A percentile compares a stretch with the other conserved stretches of the same genome.
These are phyloP conservation scores for Ilyonectria destructans DNA, from an alignment of 2,329 filamentous ascomycete species.

Conservation along the genomic window DNA sequence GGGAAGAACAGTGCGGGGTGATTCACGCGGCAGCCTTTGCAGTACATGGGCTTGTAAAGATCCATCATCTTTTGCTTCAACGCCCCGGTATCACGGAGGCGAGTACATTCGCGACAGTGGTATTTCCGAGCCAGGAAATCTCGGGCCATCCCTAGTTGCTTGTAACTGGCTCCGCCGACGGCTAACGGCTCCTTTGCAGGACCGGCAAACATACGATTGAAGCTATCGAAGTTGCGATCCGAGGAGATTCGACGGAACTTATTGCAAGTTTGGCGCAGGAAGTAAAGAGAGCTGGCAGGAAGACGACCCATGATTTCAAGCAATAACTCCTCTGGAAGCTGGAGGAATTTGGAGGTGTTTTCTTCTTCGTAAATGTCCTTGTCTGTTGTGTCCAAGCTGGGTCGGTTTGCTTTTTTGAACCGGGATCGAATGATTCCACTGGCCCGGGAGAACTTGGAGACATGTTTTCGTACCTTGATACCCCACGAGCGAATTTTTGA, in stretches of 20 bases:
- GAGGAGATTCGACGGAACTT: conserved; percentile 9
- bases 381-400: not conserved
- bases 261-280: conserved; percentile 22
- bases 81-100: conserved; percentile 1
- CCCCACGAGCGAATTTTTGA: not conserved
- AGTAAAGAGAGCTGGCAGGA: conserved; percentile 17
- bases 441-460: not conserved
- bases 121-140: conserved; percentile 5
- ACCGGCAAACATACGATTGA: conserved; percentile 19
- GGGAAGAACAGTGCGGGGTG: conserved; percentile 29
- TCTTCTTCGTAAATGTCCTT: not conserved
- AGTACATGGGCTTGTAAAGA: conserved; percentile 22
- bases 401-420: not conserved
- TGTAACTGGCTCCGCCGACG: conserved; percentile 9
- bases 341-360: not conserved
- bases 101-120: conserved; percentile 16
- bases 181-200: conserved; percentile 1
- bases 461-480: not conserved
- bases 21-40: not conserved
- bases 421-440: not conserved
- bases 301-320: conserved; percentile 26
- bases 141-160: conserved; percentile 5
- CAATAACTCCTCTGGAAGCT: conserved; percentile 15
- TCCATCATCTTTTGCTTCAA: conserved; percentile 12
- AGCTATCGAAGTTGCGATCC: not conserved